Evolutionary conservation across 352 stramenopile species (phyloP), one percentile per base, ranked within the genome.

Genomic region (Phytophthora pini): DNA sequence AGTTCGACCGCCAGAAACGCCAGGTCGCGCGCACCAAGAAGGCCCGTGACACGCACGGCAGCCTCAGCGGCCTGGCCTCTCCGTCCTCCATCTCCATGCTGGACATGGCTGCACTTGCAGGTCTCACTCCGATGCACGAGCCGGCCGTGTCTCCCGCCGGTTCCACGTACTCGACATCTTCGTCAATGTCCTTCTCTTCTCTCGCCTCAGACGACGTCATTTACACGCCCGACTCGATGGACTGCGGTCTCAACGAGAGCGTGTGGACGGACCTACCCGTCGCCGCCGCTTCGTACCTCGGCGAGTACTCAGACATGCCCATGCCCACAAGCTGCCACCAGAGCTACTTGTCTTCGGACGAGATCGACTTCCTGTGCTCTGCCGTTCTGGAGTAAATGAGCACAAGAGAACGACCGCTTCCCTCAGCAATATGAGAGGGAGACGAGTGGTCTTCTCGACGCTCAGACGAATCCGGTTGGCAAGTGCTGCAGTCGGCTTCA

Each of bases 1-100:
- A 94, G 73, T 94, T 94, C 57, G 86, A 96, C 62, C 84, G 88
- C 47, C 86, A 96, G 70, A 96, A 96, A 78, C 87, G 87, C 52
- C 82, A 93, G 46, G 78, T 86, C 12, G 77, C 82, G 29, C 85
- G 86, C 55, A 72, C 72, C 52, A 77, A 77, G 39, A 93, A 90
- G 71, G 41, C 56, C 10, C 43, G 40, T 24, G 39, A 56, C 39
- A 34, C 41, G 15, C 45, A 66, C 29, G 47, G 38, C 26, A 54
- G 36, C 4, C 36, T 62, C 31, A 65, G 55, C 31, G 49, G 53
- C 40, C 46, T 64, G 32, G 34, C 43, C n/a, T 63, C 50, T 48
- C 70, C 60, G 27, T 71, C 45, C 13, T 76, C 61, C 22, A 65
- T 72, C 38, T 72, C 70, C 0, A 75, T 75, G 70, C 65, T 70